Evolutionary conservation across 2,329 filamentous ascomycete genomes (phyloP).

Genomic region (Scedosporium apiospermum): DNA sequence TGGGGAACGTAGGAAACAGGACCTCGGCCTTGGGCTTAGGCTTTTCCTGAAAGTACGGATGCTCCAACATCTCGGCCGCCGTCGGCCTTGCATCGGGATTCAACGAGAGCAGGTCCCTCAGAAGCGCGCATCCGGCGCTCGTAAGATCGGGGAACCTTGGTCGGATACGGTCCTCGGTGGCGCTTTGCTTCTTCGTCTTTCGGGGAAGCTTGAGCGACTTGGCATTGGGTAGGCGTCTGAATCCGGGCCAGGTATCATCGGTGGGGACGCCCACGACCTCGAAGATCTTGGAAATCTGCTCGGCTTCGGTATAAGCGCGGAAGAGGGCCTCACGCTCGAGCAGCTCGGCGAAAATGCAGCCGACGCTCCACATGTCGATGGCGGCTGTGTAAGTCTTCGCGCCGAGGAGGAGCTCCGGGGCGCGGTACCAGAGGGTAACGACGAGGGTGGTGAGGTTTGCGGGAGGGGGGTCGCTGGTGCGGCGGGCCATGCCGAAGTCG

Average conservation of each 20-base stretch:
- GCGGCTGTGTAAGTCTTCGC: slow-evolving; percentile 62
- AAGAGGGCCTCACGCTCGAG: slow-evolving; percentile 74
- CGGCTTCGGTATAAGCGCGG: slow-evolving; percentile 85
- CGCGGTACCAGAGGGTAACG: slow-evolving; percentile 94
- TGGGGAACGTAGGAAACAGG: slow-evolving; percentile 96
- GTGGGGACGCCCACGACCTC: slow-evolving; percentile 80
- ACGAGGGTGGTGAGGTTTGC: slow-evolving; percentile 81
- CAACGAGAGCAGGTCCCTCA: slow-evolving; percentile 61
- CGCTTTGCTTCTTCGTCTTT: slow-evolving; percentile 18
- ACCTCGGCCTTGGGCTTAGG: slow-evolving; percentile 82
- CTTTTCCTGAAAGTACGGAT: slow-evolving; percentile 81
- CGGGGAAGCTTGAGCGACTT: slow-evolving; percentile 63
- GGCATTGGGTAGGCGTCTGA: slow-evolving; percentile 80
- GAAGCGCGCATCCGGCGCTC: slow-evolving; percentile 58
- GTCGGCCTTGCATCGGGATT: slow-evolving; percentile 64
- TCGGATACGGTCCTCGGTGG: slow-evolving; percentile 49
- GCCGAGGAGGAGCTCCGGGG: slow-evolving; percentile 83
- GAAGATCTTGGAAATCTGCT: slow-evolving; percentile 82
- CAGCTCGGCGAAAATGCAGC: slow-evolving; percentile 91
- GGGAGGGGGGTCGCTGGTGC: slow-evolving; percentile 67
- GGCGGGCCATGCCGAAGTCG: slow-evolving; percentile 96
- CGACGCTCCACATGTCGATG: slow-evolving; percentile 92
- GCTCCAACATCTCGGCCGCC: slow-evolving; percentile 63
- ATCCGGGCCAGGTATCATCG: slow-evolving; percentile 74
- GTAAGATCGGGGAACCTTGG: slow-evolving; percentile 77